Conservation (phyloP, 2,329 filamentous ascomycete species). For the Parascedosporium putredinis region DNA sequence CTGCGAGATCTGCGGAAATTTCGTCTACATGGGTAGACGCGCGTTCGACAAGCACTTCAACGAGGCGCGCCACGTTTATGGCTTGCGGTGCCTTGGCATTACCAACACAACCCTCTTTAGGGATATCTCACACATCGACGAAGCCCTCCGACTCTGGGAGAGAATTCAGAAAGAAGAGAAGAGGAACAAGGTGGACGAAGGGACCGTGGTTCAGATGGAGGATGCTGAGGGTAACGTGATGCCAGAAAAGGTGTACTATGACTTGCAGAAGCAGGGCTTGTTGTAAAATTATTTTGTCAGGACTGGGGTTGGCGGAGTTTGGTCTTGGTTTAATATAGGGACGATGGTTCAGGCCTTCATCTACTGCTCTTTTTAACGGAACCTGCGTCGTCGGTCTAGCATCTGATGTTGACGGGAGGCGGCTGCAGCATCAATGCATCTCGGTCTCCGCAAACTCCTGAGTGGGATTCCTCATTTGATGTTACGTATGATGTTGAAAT, state of each 20-base stretch:
- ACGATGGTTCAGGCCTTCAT: background rate
- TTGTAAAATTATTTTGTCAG: conserved; percentile 35
- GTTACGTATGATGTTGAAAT: too few relatives aligned
- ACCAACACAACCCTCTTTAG: conserved; percentile 84
- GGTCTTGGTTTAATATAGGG: background rate
- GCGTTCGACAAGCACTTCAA: conserved; percentile 99
- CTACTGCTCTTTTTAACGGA: too few relatives aligned
- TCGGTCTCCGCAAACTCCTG: too few relatives aligned
- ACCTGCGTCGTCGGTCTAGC: too few relatives aligned
- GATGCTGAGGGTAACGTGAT: conserved; percentile 96
- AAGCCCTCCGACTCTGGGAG: conserved; percentile 81
- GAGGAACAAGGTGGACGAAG: conserved; percentile 63
- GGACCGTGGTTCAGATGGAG: conserved; percentile 95
- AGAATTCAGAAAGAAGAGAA: conserved; percentile 84
- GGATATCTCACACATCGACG: conserved; percentile 86
- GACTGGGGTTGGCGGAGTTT: background rate
- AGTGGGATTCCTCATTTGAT: too few relatives aligned
- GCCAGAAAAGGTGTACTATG: conserved; percentile 96
- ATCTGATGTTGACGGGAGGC: too few relatives aligned
- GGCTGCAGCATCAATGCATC: too few relatives aligned
- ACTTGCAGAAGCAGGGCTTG: conserved; percentile 85
- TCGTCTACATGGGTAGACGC: conserved; percentile 93
- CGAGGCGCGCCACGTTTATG: conserved; percentile 85
- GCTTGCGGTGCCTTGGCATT: conserved; percentile 86
- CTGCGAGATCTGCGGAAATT: conserved; percentile 96